Percentiles rank a stretch among this genome's conserved stretches.
Evolutionary conservation across 192 early-diverging fungal species (phyloP).

Genomic region (Coemansia sp.): DNA sequence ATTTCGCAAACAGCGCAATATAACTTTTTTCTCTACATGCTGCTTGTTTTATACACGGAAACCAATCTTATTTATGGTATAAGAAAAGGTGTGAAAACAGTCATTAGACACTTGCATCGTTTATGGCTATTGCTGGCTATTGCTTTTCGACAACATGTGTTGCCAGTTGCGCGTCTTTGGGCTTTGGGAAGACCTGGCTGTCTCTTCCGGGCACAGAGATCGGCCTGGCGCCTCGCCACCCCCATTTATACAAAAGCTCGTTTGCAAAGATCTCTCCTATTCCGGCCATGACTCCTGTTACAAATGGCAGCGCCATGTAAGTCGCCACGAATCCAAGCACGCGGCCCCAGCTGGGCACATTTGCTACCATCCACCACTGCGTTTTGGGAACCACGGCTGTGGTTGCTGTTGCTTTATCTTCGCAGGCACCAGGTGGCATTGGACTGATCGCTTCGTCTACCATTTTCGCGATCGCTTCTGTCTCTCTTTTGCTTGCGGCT

Average conservation of each 20-base stretch:
- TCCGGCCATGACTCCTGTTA: slow-evolving; percentile 59
- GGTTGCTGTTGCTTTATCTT: background rate
- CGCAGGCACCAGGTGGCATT: background rate
- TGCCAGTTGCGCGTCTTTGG: slow-evolving; percentile 3
- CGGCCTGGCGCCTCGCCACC: slow-evolving; percentile 61
- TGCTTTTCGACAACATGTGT: slow-evolving; percentile 14
- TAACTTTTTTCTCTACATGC: background rate
- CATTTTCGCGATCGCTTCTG: background rate
- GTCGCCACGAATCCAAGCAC: slow-evolving; percentile 28
- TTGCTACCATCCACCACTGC: slow-evolving; percentile 8
- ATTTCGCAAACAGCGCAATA: background rate
- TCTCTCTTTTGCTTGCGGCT: slow-evolving; percentile 6
- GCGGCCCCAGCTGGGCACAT: slow-evolving; percentile 11
- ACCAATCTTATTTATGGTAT: background rate
- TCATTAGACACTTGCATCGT: background rate
- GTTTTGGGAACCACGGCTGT: background rate
- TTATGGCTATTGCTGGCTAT: slow-evolving; percentile 77
- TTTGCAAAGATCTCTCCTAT: slow-evolving; percentile 85
- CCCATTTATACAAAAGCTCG: slow-evolving; percentile 71
- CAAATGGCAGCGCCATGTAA: slow-evolving; percentile 54
- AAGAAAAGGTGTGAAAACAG: background rate
- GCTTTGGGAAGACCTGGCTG: slow-evolving; percentile 28
- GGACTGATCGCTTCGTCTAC: slow-evolving; percentile 2
- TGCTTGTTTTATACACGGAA: background rate
- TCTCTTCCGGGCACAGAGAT: slow-evolving; percentile 34